Percentiles rank a stretch among this genome's conserved stretches.
phyloP scores from a whole-genome alignment of 2,329 filamentous ascomycete species.

The Hysterium pulicare region DNA sequence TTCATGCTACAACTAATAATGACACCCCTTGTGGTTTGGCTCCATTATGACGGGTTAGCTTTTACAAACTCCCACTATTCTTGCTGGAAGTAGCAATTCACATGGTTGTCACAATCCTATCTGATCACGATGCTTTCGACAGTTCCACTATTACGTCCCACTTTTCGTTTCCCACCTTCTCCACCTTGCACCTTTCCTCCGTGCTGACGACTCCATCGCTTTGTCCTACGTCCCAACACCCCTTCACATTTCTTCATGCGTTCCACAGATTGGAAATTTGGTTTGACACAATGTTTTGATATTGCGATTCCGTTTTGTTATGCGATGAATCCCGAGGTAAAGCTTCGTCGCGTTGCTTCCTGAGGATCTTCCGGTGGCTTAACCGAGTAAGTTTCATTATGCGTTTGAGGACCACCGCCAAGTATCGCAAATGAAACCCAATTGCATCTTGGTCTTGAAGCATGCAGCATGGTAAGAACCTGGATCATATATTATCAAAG shows the following conservation, averaged over 20 bases:
- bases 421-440: no score
- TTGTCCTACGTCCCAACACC: neutral
- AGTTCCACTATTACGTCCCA: neutral
- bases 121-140: neutral
- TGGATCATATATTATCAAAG: no score
- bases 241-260: slow-evolving; percentile 1
- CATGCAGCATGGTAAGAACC: no score
- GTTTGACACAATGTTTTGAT: neutral
- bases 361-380: neutral
- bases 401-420: neutral
- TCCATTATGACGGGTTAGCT: no score
- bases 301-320: neutral
- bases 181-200: neutral
- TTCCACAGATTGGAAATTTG: neutral
- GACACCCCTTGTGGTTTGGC: no score
- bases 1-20: no score
- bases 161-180: neutral
- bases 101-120: neutral
- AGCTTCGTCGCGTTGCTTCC: neutral
- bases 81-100: neutral
- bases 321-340: neutral
- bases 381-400: slow-evolving; percentile 2
- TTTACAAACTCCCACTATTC: no score
- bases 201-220: neutral
- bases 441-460: no score